These are phyloP conservation scores for Trichoderma brevicompactum DNA, from an alignment of 2,329 filamentous ascomycete species.

Conservation along the genomic window DNA sequence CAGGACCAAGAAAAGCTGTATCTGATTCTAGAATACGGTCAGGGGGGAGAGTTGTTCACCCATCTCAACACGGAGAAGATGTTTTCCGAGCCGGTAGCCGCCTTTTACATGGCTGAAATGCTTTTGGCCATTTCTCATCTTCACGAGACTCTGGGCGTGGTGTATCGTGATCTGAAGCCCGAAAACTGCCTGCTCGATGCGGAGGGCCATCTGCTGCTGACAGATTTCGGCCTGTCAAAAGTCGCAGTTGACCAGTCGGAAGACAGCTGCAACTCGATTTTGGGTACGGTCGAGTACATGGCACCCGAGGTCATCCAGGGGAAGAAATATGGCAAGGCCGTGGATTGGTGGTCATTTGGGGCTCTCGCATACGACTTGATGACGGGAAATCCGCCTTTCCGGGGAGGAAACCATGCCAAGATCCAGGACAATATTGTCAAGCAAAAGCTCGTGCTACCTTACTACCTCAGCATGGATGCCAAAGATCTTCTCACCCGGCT, in stretches of 20 bases:
- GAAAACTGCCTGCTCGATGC: constrained; percentile 95
- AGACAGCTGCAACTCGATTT: constrained; percentile 80
- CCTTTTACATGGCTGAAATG: constrained; percentile 99
- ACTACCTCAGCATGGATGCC: constrained; percentile 87
- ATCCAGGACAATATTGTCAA: constrained; percentile 95
- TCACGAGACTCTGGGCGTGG: constrained; percentile 87
- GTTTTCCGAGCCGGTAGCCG: constrained; percentile 86
- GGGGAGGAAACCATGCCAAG: constrained; percentile 88
- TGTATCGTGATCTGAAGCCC: constrained; percentile 96
- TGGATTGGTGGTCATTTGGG: constrained; percentile 99
- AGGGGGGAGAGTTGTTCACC: constrained; percentile 96
- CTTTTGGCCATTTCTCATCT: constrained; percentile 91
- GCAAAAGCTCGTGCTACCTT: constrained; percentile 86
- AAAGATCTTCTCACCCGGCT: constrained; percentile 92
- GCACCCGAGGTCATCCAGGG: constrained; percentile 91
- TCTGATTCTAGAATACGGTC: constrained; percentile 94
- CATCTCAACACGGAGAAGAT: constrained; percentile 92
- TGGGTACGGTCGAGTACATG: constrained; percentile 99
- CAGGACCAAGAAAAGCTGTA: constrained; percentile 98
- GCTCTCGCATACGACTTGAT: constrained; percentile 91
- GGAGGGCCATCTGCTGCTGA: constrained; percentile 89
- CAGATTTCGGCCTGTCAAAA: constrained; percentile 96
- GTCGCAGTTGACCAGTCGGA: constrained; percentile 73
- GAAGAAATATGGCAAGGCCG: constrained; percentile 87
- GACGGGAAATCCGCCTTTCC: constrained; percentile 90